These are phyloP conservation scores for Dryas drummondii DNA, from an alignment of 306 rosid genomes.

Conservation along the genomic window DNA sequence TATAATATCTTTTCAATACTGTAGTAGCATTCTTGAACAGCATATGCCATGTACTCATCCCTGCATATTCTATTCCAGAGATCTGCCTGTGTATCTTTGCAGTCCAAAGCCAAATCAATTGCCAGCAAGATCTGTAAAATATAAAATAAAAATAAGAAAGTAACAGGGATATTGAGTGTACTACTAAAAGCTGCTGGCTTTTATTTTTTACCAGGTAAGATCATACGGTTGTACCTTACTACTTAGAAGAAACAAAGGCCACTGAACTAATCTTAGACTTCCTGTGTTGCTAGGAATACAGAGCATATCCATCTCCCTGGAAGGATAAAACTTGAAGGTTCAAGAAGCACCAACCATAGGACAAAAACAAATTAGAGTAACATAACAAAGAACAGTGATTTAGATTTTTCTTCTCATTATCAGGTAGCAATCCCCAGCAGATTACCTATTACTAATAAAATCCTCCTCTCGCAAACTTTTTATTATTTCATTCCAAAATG, in stretches of 20 bases:
- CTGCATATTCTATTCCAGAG: slow-evolving; percentile 83
- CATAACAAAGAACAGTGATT: slow-evolving; percentile 8
- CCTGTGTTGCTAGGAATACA: slow-evolving; percentile 90
- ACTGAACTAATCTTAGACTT: slow-evolving; percentile 84
- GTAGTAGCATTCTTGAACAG: slow-evolving; percentile 82
- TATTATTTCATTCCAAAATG: slow-evolving; percentile 96
- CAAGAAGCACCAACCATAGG: slow-evolving; percentile 13
- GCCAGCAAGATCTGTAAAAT: slow-evolving; percentile 77
- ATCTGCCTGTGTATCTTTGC: slow-evolving; percentile 81
- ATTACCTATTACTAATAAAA: slow-evolving; percentile 82
- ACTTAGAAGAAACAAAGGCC: slow-evolving; percentile 98
- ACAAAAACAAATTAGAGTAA: slow-evolving; percentile 11
- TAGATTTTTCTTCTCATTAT: slow-evolving; percentile 7
- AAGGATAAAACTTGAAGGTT: slow-evolving; percentile 26
- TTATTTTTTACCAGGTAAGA: slow-evolving; percentile 14
- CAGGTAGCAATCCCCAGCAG: slow-evolving; percentile 23
- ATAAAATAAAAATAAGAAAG: slow-evolving; percentile 9
- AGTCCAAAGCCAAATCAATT: slow-evolving; percentile 87
- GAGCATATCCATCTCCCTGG: slow-evolving; percentile 93
- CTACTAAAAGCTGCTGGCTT: not conserved
- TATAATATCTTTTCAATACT: slow-evolving; percentile 79
- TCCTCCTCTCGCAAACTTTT: slow-evolving; percentile 95
- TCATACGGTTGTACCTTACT: slow-evolving; percentile 63
- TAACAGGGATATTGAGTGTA: slow-evolving; percentile 14
- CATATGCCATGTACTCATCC: slow-evolving; percentile 97